These are phyloP conservation scores for Miscanthus lutarioriparius DNA, from an alignment of 176 grass and related monocot genomes.

Conservation along the genomic window DNA sequence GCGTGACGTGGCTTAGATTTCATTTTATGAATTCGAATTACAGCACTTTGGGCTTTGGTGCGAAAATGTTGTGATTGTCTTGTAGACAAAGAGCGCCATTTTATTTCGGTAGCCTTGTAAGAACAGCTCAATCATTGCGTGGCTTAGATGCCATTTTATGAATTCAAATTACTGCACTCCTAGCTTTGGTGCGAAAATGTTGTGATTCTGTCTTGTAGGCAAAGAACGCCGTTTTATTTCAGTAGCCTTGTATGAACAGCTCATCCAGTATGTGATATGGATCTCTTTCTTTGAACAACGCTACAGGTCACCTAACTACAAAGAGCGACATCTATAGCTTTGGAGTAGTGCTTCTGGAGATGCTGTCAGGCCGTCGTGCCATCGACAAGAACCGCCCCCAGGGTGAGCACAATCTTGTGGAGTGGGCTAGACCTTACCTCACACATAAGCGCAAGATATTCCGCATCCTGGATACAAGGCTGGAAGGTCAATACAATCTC, in stretches of 20 bases:
- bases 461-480: slow-evolving; percentile 64
- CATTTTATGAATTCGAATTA: neutral
- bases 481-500: slow-evolving; percentile 68
- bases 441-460: slow-evolving; percentile 86
- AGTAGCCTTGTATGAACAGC: neutral
- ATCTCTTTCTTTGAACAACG: neutral
- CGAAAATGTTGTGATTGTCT: neutral
- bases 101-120: neutral
- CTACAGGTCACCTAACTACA: slow-evolving; percentile 61
- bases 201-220: neutral
- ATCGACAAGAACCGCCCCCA: slow-evolving; percentile 76
- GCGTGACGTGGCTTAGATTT: neutral
- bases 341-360: slow-evolving; percentile 77
- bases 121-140: neutral
- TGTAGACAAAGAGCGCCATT: neutral
- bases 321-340: slow-evolving; percentile 87
- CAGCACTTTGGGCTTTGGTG: neutral
- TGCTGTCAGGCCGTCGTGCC: slow-evolving; percentile 70
- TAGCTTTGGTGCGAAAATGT: neutral
- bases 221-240: neutral
- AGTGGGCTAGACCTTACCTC: slow-evolving; percentile 75
- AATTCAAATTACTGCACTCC: neutral
- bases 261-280: neutral
- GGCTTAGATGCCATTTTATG: neutral
- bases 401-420: slow-evolving; percentile 77